These are phyloP conservation scores for Pisolithus tinctorius DNA, from an alignment of 768 basidiomycete genomes.

Conservation along the genomic window DNA sequence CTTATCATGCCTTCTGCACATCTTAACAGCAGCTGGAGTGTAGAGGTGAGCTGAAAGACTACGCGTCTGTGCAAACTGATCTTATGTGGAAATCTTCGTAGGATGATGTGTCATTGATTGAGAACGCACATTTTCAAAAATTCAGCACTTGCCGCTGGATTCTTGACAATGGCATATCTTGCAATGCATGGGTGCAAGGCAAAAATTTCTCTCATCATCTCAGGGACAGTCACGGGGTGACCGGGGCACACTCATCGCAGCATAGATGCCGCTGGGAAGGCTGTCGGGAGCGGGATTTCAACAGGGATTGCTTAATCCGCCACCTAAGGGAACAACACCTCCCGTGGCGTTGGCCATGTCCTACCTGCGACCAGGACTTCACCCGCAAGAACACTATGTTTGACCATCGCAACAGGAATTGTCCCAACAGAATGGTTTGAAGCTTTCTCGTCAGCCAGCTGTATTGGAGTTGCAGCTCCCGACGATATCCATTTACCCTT, in stretches of 20 bases:
- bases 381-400: not conserved
- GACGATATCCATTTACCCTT: too few species aligned
- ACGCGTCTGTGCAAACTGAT: not conserved
- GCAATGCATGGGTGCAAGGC: not conserved
- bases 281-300: not conserved
- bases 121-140: not conserved
- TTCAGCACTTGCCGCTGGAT: not conserved
- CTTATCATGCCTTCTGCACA: not conserved
- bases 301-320: not conserved
- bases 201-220: not conserved
- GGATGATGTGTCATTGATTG: not conserved
- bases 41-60: not conserved
- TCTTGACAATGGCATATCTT: not conserved
- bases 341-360: conserved; percentile 16
- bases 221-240: not conserved
- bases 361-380: not conserved
- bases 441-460: too few species aligned
- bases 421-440: too few species aligned
- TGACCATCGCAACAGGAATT: not conserved
- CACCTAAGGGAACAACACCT: conserved; percentile 3
- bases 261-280: not conserved
- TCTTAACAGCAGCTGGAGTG: not conserved
- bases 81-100: not conserved
- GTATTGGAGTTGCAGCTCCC: too few species aligned
- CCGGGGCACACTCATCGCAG: not conserved